phyloP scores from a whole-genome alignment of 345 rosid species.

The Populus tremula region DNA sequence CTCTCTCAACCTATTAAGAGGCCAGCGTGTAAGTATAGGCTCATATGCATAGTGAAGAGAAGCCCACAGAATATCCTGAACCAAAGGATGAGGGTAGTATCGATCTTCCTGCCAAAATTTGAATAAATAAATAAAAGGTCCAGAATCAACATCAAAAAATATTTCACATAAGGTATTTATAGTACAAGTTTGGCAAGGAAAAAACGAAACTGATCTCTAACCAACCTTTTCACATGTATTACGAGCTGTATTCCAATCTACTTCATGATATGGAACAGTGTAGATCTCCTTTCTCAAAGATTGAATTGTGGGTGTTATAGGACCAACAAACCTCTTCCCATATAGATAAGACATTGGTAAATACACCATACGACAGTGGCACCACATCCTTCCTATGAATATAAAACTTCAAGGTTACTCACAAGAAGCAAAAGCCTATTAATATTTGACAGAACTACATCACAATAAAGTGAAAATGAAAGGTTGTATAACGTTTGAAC shows the following conservation, averaged over 20 bases:
- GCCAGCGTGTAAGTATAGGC: constrained; percentile 74
- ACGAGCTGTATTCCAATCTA: constrained; percentile 84
- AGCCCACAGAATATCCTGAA: constrained; percentile 88
- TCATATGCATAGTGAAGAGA: constrained; percentile 64
- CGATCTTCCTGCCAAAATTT: constrained; percentile 70
- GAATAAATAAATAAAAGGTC: neutral
- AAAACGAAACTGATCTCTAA: neutral
- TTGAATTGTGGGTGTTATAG: constrained; percentile 72
- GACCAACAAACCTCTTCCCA: constrained; percentile 95
- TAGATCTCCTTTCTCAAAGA: constrained; percentile 87
- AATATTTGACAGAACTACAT: too few species aligned
- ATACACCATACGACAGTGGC: constrained; percentile 99
- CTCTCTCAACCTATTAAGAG: constrained; percentile 72
- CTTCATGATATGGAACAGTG: constrained; percentile 71
- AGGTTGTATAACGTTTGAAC: too few species aligned
- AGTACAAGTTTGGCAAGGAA: too few species aligned
- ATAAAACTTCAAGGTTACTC: too few species aligned
- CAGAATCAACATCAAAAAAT: too few species aligned
- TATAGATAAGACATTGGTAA: constrained; percentile 92
- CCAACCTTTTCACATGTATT: constrained; percentile 91
- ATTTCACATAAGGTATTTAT: too few species aligned
- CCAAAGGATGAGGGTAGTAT: constrained; percentile 85
- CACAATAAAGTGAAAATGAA: neutral
- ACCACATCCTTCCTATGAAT: constrained; percentile 93
- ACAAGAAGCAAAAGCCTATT: too few species aligned